These are phyloP conservation scores for Hygrocybe coccinea DNA, from an alignment of 768 basidiomycete species.

Conservation along the genomic window DNA sequence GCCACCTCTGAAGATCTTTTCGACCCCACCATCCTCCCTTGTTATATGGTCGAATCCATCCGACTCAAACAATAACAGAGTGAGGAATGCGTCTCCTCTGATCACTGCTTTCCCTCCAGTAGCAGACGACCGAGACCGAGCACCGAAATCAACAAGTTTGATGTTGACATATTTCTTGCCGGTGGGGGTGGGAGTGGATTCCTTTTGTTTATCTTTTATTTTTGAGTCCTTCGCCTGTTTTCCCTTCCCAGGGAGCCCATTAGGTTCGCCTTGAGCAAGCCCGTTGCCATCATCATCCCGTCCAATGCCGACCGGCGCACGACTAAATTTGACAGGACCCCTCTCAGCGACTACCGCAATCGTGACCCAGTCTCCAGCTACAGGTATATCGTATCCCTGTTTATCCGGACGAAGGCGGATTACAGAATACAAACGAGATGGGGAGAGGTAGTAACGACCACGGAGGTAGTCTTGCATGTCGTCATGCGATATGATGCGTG, in stretches of 20 bases:
- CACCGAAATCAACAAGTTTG: conserved; percentile 78
- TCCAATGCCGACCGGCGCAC: conserved; percentile 55
- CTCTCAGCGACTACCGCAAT: conserved; percentile 94
- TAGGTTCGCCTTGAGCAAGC: conserved; percentile 20
- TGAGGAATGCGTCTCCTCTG: conserved; percentile 79
- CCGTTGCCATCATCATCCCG: conserved; percentile 42
- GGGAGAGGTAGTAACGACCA: conserved; percentile 83
- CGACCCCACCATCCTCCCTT: conserved; percentile 46
- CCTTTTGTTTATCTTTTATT: conserved; percentile 30
- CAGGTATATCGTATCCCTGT: conserved; percentile 85
- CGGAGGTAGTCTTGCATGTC: conserved; percentile 75
- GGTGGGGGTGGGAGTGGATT: conserved; percentile 34
- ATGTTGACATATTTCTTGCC: conserved; percentile 85
- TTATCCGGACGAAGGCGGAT: conserved; percentile 72
- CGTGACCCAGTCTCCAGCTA: conserved; percentile 91
- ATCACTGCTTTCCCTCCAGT: conserved; percentile 54
- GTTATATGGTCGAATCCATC: conserved; percentile 61
- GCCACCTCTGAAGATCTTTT: conserved; percentile 79
- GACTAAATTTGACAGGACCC: conserved; percentile 68
- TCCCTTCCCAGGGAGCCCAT: conserved; percentile 18
- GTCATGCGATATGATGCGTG: conserved; percentile 67
- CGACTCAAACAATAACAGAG: conserved; percentile 83
- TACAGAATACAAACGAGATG: conserved; percentile 83
- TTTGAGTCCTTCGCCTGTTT: conserved; percentile 28
- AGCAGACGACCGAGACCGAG: conserved; percentile 46